These are phyloP conservation scores for Verticillium dahliae DNA, from an alignment of 2,329 filamentous ascomycete species.

Conservation along the genomic window DNA sequence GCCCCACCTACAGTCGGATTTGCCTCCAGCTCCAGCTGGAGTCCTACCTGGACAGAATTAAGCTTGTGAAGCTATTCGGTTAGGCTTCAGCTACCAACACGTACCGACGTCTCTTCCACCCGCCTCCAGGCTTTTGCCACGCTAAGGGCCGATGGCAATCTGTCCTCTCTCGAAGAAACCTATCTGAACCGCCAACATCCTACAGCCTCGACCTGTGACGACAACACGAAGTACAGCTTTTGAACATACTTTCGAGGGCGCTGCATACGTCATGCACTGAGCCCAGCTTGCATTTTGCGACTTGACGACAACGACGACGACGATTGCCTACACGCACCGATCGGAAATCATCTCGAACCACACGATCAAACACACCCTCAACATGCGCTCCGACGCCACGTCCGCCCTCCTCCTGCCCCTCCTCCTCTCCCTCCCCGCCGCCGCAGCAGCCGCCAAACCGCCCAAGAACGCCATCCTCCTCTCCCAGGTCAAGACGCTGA, in stretches of 20 bases:
- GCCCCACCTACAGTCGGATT: not conserved
- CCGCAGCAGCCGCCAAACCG: slow-evolving; percentile 14
- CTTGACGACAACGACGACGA: no score
- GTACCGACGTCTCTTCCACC: not conserved
- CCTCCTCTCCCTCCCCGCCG: slow-evolving; percentile 15
- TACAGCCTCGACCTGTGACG: not conserved
- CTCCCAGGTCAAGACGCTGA: slow-evolving; percentile 66
- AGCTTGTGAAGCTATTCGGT: not conserved
- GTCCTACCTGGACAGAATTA: not conserved
- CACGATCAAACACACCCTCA: not conserved
- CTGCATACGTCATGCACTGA: not conserved
- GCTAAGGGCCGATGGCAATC: not conserved
- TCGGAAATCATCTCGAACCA: no score
- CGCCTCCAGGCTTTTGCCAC: not conserved
- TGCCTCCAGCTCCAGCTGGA: not conserved
- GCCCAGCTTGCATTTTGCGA: not conserved
- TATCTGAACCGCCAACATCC: not conserved
- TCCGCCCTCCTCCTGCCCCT: slow-evolving; percentile 10
- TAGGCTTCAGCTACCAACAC: not conserved
- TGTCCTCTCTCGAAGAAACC: not conserved
- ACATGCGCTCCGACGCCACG: slow-evolving; percentile 20
- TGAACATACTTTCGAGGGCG: not conserved
- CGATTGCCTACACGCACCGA: no score
- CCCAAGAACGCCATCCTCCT: slow-evolving; percentile 50
- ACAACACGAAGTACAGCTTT: not conserved